Evolutionary conservation across 495 filamentous ascomycete species (phyloP).

Genomic region (Neurospora intermedia): DNA sequence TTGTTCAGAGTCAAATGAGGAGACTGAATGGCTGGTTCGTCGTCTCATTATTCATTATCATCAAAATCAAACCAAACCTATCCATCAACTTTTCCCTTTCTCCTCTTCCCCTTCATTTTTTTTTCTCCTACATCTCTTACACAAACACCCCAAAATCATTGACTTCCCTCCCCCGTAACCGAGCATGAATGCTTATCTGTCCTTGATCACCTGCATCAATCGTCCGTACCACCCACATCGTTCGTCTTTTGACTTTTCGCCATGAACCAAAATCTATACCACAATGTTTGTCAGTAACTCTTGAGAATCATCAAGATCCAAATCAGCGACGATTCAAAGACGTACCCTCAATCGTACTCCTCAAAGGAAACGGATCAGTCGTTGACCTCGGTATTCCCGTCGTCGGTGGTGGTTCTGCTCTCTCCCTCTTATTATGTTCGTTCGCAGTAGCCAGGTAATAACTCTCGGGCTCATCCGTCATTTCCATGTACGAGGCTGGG

Average conservation of each 20-base stretch:
- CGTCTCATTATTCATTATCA: background rate
- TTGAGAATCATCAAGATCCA: background rate
- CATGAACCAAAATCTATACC: background rate
- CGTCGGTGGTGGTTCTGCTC: background rate
- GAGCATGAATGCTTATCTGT: background rate
- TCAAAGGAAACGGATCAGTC: slow-evolving; percentile 1
- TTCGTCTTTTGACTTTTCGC: slow-evolving; percentile 1
- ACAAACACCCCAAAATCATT: background rate
- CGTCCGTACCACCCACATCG: background rate
- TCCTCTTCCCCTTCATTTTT: background rate
- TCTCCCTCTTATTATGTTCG: background rate
- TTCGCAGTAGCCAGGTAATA: background rate
- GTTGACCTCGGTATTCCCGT: background rate
- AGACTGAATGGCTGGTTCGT: background rate
- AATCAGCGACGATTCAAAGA: too few relatives aligned
- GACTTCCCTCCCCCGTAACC: background rate
- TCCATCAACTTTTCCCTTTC: background rate
- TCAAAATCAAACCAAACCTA: background rate
- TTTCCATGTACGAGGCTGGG: slow-evolving; percentile 20
- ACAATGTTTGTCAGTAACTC: background rate
- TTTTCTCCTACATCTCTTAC: background rate
- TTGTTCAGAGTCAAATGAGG: background rate
- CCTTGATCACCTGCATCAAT: background rate
- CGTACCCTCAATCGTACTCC: background rate
- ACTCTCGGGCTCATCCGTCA: slow-evolving; percentile 15